Evolutionary conservation across 2,329 filamentous ascomycete genomes (phyloP).

Genomic region (Epichloe bromicola): DNA sequence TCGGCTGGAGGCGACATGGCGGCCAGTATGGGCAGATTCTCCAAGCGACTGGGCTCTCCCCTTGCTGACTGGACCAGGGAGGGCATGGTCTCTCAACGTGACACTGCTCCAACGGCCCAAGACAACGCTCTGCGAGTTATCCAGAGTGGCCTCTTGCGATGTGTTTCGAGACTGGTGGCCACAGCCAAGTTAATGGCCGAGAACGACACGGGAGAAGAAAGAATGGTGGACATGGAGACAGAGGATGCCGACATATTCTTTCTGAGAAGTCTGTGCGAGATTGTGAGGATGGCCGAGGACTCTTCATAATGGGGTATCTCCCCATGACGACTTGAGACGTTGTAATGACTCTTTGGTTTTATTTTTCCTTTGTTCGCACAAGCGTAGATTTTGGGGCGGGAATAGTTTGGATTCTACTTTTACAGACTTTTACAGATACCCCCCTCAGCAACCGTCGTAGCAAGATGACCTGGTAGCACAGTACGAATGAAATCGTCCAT

Average conservation of each 20-base stretch:
- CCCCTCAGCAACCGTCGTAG: background rate
- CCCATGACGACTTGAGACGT: background rate
- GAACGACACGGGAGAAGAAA: slow-evolving; percentile 16
- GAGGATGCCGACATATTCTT: slow-evolving; percentile 24
- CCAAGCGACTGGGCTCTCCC: slow-evolving; percentile 15
- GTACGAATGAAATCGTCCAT: too few species aligned
- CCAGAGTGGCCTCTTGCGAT: slow-evolving; percentile 35
- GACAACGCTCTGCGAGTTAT: slow-evolving; percentile 30
- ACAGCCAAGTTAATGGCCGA: slow-evolving; percentile 30
- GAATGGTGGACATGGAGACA: slow-evolving; percentile 16
- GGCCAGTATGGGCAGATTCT: slow-evolving; percentile 11
- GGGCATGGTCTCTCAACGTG: slow-evolving; percentile 11
- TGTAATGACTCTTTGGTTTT: background rate
- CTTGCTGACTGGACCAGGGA: slow-evolving; percentile 16
- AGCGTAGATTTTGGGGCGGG: background rate
- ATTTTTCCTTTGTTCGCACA: background rate
- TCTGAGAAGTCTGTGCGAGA: slow-evolving; percentile 29
- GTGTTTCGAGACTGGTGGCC: slow-evolving; percentile 36
- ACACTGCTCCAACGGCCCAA: slow-evolving; percentile 11
- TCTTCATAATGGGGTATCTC: background rate
- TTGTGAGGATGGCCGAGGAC: slow-evolving; percentile 27
- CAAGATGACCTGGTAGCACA: too few species aligned
- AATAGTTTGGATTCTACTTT: background rate
- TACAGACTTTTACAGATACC: background rate
- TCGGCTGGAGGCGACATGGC: slow-evolving; percentile 12